These are phyloP conservation scores for Cyberlindnera lachancei DNA, from an alignment of 805 yeast genomes.

Conservation along the genomic window DNA sequence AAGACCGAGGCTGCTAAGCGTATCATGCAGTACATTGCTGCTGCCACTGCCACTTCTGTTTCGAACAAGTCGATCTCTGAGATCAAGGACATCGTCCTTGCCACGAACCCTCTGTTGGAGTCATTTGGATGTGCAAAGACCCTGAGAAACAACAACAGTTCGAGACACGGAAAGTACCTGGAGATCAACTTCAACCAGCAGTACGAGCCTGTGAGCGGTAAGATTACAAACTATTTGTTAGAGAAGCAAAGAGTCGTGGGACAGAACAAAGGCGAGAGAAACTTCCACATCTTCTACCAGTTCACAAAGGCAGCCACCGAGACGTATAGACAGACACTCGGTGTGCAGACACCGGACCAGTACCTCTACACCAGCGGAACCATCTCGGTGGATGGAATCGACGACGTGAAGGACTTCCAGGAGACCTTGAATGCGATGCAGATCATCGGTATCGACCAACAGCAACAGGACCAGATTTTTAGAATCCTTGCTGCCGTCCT, in stretches of 20 bases:
- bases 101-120: conserved; percentile 89
- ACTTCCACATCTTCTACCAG: conserved; percentile 95
- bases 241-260: conserved; percentile 97
- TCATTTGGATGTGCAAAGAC: conserved; percentile 94
- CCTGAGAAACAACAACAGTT: conserved; percentile 78
- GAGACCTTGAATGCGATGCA: conserved; percentile 85
- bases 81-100: conserved; percentile 95
- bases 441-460: conserved; percentile 72
- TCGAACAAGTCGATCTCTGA: conserved; percentile 66
- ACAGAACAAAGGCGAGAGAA: conserved; percentile 86
- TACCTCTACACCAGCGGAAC: conserved; percentile 87
- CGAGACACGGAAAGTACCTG: conserved; percentile 88
- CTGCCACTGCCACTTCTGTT: conserved; percentile 66
- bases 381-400: conserved; percentile 77
- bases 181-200: conserved; percentile 80
- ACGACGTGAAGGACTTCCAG: conserved; percentile 70
- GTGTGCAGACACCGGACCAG: conserved; percentile 91
- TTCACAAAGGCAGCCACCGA: conserved; percentile 88
- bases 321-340: conserved; percentile 71
- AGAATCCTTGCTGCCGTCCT: conserved; percentile 74
- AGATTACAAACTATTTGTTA: conserved; percentile 86
- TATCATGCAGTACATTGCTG: conserved; percentile 94
- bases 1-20: conserved; percentile 97
- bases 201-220: conserved; percentile 90
- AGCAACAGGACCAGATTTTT: conserved; percentile 88